These are phyloP conservation scores for Aspergillus carlsbadensis DNA, from an alignment of 495 filamentous ascomycete species.

Conservation along the genomic window DNA sequence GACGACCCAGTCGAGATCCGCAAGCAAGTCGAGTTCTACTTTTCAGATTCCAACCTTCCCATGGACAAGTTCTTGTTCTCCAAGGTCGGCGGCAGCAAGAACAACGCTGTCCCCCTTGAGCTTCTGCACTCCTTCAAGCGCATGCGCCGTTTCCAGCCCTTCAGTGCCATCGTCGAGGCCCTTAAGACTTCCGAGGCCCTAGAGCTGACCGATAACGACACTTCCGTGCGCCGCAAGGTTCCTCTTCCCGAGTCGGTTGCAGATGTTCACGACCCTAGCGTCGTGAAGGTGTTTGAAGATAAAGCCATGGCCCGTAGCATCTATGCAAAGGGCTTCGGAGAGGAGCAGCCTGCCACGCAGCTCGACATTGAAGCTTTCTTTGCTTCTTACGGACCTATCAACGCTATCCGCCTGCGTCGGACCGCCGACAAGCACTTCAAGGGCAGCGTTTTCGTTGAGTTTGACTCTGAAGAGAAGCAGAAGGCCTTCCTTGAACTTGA, in stretches of 20 bases:
- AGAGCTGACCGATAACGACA: conserved; percentile 65
- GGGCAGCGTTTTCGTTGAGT: conserved; percentile 93
- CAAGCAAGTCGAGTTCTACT: conserved; percentile 96
- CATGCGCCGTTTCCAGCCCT: conserved; percentile 89
- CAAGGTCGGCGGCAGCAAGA: conserved; percentile 70
- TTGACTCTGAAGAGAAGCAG: conserved; percentile 68
- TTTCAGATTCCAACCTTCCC: conserved; percentile 87
- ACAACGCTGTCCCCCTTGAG: conserved; percentile 74
- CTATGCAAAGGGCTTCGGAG: conserved; percentile 88
- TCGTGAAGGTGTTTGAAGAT: conserved; percentile 57
- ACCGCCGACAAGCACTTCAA: conserved; percentile 72
- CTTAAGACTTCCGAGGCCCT: conserved; percentile 70
- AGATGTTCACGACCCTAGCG: conserved; percentile 40
- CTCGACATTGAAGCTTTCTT: conserved; percentile 94
- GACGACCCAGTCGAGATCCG: conserved; percentile 76
- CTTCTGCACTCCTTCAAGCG: conserved; percentile 83
- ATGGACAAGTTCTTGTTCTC: conserved; percentile 82
- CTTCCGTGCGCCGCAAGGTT: conserved; percentile 71
- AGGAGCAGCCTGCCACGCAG: conserved; percentile 74
- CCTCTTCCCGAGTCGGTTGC: conserved; percentile 51
- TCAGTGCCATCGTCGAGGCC: conserved; percentile 75
- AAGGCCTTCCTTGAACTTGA: conserved; percentile 75
- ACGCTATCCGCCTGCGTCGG: conserved; percentile 85
- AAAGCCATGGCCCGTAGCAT: conserved; percentile 59
- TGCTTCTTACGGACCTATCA: conserved; percentile 71